Evolutionary conservation across 208 protist species (phyloP).

Genomic region (Acanthamoeba sp.): DNA sequence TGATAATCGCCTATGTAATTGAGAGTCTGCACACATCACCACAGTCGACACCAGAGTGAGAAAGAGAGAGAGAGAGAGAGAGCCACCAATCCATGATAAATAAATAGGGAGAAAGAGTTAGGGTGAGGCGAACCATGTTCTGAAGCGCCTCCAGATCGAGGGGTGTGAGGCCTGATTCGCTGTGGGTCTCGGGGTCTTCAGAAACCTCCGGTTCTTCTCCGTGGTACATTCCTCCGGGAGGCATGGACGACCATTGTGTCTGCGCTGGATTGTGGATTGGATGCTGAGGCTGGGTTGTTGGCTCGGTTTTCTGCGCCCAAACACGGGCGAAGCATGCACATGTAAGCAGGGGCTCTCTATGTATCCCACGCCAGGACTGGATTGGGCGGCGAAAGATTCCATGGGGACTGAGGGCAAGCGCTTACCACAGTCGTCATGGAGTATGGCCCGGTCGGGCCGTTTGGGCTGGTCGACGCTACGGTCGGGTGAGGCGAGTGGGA

Average conservation of each 20-base stretch:
- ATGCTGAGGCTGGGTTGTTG: neutral
- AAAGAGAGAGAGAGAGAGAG: no score
- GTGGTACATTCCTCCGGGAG: neutral
- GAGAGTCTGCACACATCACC: constrained; percentile 9
- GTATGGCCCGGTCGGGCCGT: neutral
- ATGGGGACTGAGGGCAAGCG: neutral
- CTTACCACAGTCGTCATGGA: neutral
- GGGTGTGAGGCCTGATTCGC: neutral
- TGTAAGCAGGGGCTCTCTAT: no score
- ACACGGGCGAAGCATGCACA: neutral
- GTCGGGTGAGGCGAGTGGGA: neutral
- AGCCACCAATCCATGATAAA: no score
- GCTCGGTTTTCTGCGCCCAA: neutral
- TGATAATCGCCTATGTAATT: constrained; percentile 10
- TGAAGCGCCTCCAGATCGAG: constrained; percentile 34
- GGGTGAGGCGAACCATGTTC: constrained; percentile 26
- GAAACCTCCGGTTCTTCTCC: neutral
- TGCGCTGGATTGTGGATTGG: neutral
- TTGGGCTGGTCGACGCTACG: neutral
- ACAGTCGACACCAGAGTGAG: no score
- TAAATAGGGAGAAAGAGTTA: neutral
- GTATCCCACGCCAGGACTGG: no score
- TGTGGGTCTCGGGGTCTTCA: neutral
- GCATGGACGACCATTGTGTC: neutral
- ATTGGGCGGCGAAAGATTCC: neutral